Evolutionary conservation across 495 filamentous ascomycete species (phyloP).

Genomic region (Cercophora scortea): DNA sequence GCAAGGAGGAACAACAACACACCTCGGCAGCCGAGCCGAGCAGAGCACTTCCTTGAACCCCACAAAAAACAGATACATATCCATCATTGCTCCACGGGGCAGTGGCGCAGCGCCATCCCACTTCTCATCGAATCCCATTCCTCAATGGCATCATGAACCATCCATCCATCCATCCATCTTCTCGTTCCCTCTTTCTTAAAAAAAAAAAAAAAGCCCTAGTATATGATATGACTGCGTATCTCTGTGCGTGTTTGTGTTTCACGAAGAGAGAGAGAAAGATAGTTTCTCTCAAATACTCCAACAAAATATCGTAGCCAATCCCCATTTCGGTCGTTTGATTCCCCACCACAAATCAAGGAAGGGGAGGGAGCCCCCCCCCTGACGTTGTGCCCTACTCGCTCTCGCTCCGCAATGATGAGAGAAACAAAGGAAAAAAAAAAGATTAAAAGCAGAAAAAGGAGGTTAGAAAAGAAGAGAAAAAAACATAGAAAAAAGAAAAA

Average conservation of each 20-base stretch:
- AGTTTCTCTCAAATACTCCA: neutral
- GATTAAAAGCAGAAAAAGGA: neutral
- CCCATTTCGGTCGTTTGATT: too few relatives aligned
- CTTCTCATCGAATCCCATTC: too few relatives aligned
- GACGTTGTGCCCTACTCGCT: too few relatives aligned
- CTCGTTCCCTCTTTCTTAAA: neutral
- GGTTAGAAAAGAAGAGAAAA: neutral
- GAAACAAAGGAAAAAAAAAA: slow-evolving; percentile 15
- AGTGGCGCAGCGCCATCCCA: neutral
- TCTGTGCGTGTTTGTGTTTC: neutral
- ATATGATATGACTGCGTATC: neutral
- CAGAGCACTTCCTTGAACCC: too few relatives aligned
- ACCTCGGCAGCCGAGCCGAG: too few relatives aligned
- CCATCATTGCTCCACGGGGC: neutral
- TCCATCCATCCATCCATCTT: neutral
- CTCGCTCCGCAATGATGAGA: too few relatives aligned
- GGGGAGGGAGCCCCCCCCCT: too few relatives aligned
- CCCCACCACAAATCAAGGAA: too few relatives aligned
- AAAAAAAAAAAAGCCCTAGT: neutral
- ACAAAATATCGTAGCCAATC: neutral
- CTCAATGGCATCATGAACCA: neutral
- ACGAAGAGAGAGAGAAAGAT: neutral
- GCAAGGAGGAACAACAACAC: too few relatives aligned
- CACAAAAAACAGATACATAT: too few relatives aligned
- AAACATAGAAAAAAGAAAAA: neutral